phyloP scores from a whole-genome alignment of 306 rosid genomes.

The Urtica urens region DNA sequence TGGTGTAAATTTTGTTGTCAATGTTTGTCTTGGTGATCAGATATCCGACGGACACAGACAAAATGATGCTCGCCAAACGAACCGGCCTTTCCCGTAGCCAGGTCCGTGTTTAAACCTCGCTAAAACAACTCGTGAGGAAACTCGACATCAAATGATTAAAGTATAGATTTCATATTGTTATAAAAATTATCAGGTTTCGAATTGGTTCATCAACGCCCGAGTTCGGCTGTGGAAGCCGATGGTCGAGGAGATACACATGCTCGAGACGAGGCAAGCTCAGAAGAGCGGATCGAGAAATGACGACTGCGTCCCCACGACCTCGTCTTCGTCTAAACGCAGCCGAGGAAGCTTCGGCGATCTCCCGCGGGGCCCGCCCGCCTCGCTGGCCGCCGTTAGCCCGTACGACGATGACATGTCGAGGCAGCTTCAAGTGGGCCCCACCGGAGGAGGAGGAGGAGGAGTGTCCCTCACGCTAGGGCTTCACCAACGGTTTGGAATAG shows the following conservation, averaged over 20 bases:
- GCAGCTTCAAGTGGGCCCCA: slow-evolving; percentile 35
- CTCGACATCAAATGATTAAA: not conserved
- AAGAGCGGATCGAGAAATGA: slow-evolving; percentile 31
- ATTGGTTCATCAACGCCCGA: slow-evolving; percentile 95
- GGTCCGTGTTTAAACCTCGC: slow-evolving; percentile 22
- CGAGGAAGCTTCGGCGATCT: slow-evolving; percentile 39
- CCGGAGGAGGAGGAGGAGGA: slow-evolving; percentile 36
- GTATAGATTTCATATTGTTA: not conserved
- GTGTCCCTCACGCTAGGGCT: slow-evolving; percentile 84
- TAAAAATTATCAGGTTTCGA: slow-evolving; percentile 46
- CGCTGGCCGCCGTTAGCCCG: slow-evolving; percentile 31
- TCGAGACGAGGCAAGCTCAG: slow-evolving; percentile 58
- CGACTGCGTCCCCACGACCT: slow-evolving; percentile 19
- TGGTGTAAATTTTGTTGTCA: not conserved
- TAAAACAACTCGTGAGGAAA: not conserved
- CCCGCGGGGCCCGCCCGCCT: slow-evolving; percentile 15
- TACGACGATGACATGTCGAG: slow-evolving; percentile 27
- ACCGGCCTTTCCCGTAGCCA: slow-evolving; percentile 90
- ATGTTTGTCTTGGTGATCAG: slow-evolving; percentile 28
- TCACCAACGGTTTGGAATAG: slow-evolving; percentile 50
- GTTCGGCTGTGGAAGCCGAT: slow-evolving; percentile 95
- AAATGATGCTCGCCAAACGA: slow-evolving; percentile 76
- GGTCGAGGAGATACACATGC: slow-evolving; percentile 87
- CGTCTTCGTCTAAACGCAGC: slow-evolving; percentile 22
- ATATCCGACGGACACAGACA: slow-evolving; percentile 85